Evolutionary conservation across 225 moss, liverwort and hornwort genomes (phyloP), one percentile per base, ranked within the genome.

Genomic region (Sphagnum tenellum): DNA sequence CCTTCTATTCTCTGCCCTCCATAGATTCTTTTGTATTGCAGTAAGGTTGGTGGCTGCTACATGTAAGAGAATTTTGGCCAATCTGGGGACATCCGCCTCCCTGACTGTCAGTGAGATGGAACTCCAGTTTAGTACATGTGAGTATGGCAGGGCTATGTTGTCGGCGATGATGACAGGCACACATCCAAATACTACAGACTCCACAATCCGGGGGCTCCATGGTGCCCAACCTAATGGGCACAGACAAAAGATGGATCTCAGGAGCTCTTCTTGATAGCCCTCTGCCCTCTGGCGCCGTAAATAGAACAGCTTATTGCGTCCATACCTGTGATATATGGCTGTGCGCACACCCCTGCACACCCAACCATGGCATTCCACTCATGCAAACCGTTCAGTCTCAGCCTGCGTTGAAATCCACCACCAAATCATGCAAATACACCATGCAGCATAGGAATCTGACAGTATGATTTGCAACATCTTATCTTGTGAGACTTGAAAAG

Each of bases 201-300:
- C 96, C 9, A 92, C 96, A 44, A 96, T 90, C 46, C 96, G 88
- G 57, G 96, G 96, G 70, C 96, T 96, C 96, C 96, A 96, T 8
- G 96, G 96, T 48, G 96, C 92, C 96, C 96, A 96, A 47, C 96
- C 96, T 62, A 92, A 70, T 4, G 96, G 96, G 6, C 92, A 92
- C 46, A 96, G 73, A 69, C 96, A 96, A 57, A 92, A 96, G 5
- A 78, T 83, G 3, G 96, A 96, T 49, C 76, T 86, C 56, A 92
- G 85, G 59, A 96, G 74, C 78, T 96, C 96, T 54, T 69, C 64
- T 62, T 92, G 92, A 49, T 90, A 96, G 51, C 82, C 79, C 7
- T 77, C 78, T 12, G 67, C 70, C 64, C 88, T 79, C 66, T 83
- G 88, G 7, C 96, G 83, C 64, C 77, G 78, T 71, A 96, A 58